Percentiles rank a stretch among this genome's conserved stretches.
These are phyloP conservation scores for Sideroxylon spinosum DNA, from an alignment of 179 eudicot genomes.

Conservation along the genomic window DNA sequence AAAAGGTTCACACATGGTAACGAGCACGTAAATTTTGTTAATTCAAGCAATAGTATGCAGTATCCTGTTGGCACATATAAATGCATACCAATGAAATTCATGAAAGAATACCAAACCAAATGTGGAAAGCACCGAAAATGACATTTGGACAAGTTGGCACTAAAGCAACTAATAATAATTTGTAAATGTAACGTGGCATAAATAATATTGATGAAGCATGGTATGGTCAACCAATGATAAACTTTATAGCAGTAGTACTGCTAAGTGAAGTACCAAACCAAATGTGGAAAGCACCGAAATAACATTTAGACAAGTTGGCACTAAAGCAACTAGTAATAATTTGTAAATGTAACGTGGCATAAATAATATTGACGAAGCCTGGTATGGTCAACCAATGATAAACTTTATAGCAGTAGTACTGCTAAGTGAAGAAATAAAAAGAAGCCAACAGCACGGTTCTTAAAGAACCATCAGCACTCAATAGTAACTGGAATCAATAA, in stretches of 20 bases:
- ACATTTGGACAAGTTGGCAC: background rate
- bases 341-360: background rate
- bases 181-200: background rate
- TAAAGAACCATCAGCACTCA: background rate
- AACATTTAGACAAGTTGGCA: no score
- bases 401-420: background rate
- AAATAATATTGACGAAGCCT: background rate
- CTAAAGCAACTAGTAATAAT: no score
- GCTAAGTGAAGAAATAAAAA: background rate
- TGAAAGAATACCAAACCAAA: background rate
- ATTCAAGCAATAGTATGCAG: background rate
- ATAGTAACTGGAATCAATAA: background rate
- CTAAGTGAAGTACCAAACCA: background rate
- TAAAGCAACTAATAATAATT: background rate
- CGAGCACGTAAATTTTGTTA: background rate
- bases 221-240: background rate
- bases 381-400: background rate
- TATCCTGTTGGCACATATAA: background rate
- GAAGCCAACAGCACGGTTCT: background rate
- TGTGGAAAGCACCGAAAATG: background rate
- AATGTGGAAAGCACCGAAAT: no score
- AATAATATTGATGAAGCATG: background rate
- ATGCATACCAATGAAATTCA: background rate
- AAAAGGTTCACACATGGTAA: slow-evolving; percentile 9
- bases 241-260: background rate